phyloP scores from a whole-genome alignment of 257 asterid species.

The Pogostemon cablin region DNA sequence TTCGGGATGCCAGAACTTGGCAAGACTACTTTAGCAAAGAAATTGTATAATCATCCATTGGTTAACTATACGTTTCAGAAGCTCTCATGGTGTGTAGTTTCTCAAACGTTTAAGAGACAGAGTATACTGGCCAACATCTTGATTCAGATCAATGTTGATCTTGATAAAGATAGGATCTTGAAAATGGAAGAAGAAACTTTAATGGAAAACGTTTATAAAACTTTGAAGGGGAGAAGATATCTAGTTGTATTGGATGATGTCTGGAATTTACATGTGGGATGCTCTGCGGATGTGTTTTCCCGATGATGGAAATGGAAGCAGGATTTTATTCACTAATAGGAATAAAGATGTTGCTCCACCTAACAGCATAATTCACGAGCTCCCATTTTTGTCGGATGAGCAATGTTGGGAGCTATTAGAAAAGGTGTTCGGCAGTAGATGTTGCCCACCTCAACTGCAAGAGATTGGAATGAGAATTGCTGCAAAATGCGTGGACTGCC shows the following conservation, averaged over 20 bases:
- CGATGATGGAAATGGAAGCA: slow-evolving; percentile 37
- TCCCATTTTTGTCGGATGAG: slow-evolving; percentile 12
- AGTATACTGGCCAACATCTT: slow-evolving; percentile 32
- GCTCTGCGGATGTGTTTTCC: slow-evolving; percentile 25
- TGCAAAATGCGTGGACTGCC: slow-evolving; percentile 36
- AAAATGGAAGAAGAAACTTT: slow-evolving; percentile 8
- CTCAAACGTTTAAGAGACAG: slow-evolving; percentile 29
- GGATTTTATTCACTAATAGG: slow-evolving; percentile 41
- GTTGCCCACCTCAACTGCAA: slow-evolving; percentile 35
- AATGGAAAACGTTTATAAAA: slow-evolving; percentile 23
- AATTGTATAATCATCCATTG: slow-evolving; percentile 27
- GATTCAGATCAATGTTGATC: neutral
- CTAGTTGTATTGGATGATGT: slow-evolving; percentile 50
- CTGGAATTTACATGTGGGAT: slow-evolving; percentile 40
- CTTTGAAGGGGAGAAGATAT: slow-evolving; percentile 35
- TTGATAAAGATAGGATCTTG: neutral
- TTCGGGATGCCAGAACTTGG: slow-evolving; percentile 47
- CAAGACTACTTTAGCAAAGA: slow-evolving; percentile 37
- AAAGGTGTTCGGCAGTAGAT: slow-evolving; percentile 27
- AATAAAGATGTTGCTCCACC: slow-evolving; percentile 27
- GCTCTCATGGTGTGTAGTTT: slow-evolving; percentile 33
- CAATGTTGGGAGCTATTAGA: slow-evolving; percentile 45
- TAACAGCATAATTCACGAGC: neutral
- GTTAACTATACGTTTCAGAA: slow-evolving; percentile 30
- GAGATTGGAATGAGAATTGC: slow-evolving; percentile 33